Evolutionary conservation across 2,329 filamentous ascomycete species (phyloP), one percentile per base, ranked within the genome.

Genomic region (Didymella pinodella): DNA sequence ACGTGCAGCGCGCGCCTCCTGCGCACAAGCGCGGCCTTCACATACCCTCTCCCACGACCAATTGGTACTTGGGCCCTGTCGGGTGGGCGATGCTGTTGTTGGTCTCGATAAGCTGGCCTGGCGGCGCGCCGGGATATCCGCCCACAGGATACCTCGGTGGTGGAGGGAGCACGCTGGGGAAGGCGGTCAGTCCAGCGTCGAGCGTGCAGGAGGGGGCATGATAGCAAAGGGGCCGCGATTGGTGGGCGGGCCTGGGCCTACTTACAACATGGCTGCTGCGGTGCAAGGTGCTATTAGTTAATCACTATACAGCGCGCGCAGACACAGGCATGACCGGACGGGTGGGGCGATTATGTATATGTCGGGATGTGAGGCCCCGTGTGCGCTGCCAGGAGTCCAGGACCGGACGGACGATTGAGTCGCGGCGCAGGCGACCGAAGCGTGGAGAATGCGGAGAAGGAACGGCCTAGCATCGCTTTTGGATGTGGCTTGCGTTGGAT

Each of bases 21-120:
- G 22, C 22, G 22, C 22, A 22, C 22, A 22, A 22, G 22, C 34
- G 48, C 38, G 14, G 60, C 16, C 50, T 40, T 51, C 47, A 68
- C 73, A 65, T 80, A 91, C 93, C 95, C 87, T 99, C 95, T 77
- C 94, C 95, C 47, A 94, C 93, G 43, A 97, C 88, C 67, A 99
- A 89, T 75, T 96, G 91, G 78, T 92, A 92, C 69, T 97, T 93
- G 25, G 91, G 86, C 5, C 91, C 91, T 34, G 88, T 87, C 25
- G 92, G 94, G 70, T 91, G 90, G 57, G 86, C 87, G 62, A 99
- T 82, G 38, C 88, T 90, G 75, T 98, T 99, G 79, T 95, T 96
- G 53, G 94, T 97, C 84, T 99, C 95, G 72, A 97, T 90, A 77
- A 96, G 86, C 36, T 90, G 89, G 36, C 88, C 88, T 71, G 88